Evolutionary conservation across 2,329 filamentous ascomycete species (phyloP).

Genomic region (Diaporthe aspalathi): DNA sequence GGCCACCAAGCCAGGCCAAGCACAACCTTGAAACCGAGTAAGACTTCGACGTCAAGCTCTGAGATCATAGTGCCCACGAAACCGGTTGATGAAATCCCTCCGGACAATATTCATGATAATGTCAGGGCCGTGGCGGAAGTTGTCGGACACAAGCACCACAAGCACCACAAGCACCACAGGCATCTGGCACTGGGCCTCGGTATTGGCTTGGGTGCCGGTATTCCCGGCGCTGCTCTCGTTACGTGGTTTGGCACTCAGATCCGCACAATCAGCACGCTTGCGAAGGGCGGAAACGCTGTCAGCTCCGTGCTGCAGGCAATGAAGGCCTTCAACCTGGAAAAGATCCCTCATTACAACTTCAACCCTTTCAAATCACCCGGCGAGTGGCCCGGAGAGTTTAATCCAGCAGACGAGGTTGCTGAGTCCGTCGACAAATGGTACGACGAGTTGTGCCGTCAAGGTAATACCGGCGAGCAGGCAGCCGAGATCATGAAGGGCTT

Average conservation of each 20-base stretch:
- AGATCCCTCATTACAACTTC: not conserved
- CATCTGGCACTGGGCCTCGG: not conserved
- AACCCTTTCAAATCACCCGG: not conserved
- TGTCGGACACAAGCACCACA: not conserved
- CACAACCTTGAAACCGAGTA: too few relatives aligned
- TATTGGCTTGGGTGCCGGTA: not conserved
- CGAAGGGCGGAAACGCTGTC: not conserved
- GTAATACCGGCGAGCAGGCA: conserved; percentile 9
- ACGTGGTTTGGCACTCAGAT: not conserved
- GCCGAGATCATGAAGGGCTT: conserved; percentile 10
- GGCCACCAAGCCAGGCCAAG: not conserved
- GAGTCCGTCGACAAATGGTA: not conserved
- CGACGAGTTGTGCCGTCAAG: not conserved
- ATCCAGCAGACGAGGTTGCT: not conserved
- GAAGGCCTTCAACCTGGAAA: not conserved
- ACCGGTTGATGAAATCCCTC: too few relatives aligned
- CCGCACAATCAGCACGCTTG: not conserved
- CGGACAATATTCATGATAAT: not conserved
- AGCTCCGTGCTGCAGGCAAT: not conserved
- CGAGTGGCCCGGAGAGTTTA: not conserved
- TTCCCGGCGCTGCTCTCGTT: not conserved
- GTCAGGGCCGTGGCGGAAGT: not conserved
- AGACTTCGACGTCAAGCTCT: too few relatives aligned
- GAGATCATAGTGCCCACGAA: too few relatives aligned
- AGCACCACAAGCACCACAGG: not conserved